Conservation (phyloP, 495 filamentous ascomycete species). For the Aspergillus kassunensis region DNA sequence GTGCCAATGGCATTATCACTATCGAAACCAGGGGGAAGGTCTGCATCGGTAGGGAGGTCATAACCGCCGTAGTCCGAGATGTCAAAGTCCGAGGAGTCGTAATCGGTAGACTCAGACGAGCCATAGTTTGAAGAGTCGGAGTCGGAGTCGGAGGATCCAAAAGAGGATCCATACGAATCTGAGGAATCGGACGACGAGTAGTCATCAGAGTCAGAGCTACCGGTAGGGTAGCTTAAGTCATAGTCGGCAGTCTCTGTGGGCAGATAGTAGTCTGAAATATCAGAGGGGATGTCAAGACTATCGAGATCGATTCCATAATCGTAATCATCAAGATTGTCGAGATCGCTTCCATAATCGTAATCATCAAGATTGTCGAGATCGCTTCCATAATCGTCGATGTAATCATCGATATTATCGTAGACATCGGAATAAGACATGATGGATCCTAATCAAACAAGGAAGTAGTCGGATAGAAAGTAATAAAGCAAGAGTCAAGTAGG, state of each 20-base stretch:
- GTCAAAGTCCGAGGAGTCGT: background rate
- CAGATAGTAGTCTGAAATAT: background rate
- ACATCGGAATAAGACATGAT: background rate
- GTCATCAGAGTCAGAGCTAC: background rate
- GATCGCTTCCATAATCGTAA: background rate
- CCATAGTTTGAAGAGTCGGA: background rate
- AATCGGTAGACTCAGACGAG: background rate
- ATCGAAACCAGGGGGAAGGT: background rate
- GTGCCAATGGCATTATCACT: background rate
- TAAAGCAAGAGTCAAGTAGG: background rate
- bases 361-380: background rate
- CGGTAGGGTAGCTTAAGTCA: background rate
- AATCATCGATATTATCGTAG: background rate
- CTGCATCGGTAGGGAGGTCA: background rate
- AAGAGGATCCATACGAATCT: no score
- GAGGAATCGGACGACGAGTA: background rate
- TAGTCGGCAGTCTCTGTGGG: background rate
- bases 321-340: background rate
- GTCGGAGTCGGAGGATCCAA: background rate
- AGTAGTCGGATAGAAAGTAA: background rate
- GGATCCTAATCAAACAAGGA: background rate
- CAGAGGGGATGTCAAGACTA: background rate
- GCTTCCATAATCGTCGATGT: background rate
- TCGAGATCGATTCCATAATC: background rate
- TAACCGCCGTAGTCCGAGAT: background rate